A percentile compares a stretch with the other conserved stretches of the same genome.
Evolutionary conservation across 768 basidiomycete genomes (phyloP).

Genomic region (Baorangia bicolor): DNA sequence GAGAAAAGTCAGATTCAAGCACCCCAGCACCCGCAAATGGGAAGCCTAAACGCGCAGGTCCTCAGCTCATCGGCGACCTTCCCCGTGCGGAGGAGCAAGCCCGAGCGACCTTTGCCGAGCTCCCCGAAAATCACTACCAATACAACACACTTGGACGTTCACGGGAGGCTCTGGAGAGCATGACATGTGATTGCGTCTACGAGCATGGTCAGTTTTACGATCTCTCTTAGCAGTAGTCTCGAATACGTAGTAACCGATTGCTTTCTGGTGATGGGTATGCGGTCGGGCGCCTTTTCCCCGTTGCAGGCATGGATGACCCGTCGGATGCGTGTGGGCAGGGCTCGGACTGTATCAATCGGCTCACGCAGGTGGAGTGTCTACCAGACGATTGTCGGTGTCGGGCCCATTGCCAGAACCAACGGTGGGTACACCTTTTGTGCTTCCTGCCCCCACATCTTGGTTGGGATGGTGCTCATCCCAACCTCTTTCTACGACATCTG

Average conservation of each 20-base stretch:
- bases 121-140: slow-evolving; percentile 82
- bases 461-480: neutral
- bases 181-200: slow-evolving; percentile 92
- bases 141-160: slow-evolving; percentile 83
- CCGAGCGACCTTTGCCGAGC: slow-evolving; percentile 66
- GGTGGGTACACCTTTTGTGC: slow-evolving; percentile 47
- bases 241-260: slow-evolving; percentile 31
- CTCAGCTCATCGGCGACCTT: slow-evolving; percentile 79
- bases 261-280: slow-evolving; percentile 11
- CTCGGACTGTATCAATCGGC: slow-evolving; percentile 95
- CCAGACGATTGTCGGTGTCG: slow-evolving; percentile 84
- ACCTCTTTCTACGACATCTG: neutral
- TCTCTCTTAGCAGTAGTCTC: slow-evolving; percentile 20
- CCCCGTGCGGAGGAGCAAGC: slow-evolving; percentile 77
- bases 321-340: slow-evolving; percentile 77
- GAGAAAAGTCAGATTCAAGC: slow-evolving; percentile 35
- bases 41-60: slow-evolving; percentile 38
- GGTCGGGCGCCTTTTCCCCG: slow-evolving; percentile 24
- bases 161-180: slow-evolving; percentile 86
- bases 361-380: slow-evolving; percentile 97
- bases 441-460: neutral
- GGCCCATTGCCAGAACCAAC: slow-evolving; percentile 85
- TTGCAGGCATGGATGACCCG: slow-evolving; percentile 56
- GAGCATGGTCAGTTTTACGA: slow-evolving; percentile 65
- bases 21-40: slow-evolving; percentile 37